These are phyloP conservation scores for Pelargonium australe DNA, from an alignment of 441 rosid species.

Conservation along the genomic window DNA sequence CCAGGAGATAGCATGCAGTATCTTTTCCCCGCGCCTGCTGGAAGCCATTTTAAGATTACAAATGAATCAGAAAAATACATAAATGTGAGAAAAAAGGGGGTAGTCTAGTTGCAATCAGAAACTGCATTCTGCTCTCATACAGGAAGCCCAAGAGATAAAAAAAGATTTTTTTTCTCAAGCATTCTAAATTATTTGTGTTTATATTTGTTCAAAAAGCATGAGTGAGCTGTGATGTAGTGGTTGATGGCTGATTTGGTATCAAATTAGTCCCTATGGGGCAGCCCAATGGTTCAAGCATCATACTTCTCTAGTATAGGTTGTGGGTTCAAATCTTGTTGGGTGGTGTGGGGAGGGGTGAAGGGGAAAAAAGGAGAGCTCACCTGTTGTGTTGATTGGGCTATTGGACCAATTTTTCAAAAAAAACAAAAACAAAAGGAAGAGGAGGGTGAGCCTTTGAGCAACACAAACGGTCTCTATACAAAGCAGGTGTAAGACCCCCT, in stretches of 20 bases:
- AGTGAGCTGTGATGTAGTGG: not conserved
- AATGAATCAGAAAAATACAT: not conserved
- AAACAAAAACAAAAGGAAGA: no score
- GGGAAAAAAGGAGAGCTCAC: no score
- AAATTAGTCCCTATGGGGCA: no score
- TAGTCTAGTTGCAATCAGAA: not conserved
- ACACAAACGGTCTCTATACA: no score
- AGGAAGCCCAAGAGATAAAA: not conserved
- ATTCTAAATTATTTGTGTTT: not conserved
- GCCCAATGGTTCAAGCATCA: no score
- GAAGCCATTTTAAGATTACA: constrained; percentile 1
- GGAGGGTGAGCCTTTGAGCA: no score
- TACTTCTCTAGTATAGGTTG: no score
- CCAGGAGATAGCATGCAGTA: not conserved
- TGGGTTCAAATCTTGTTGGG: no score
- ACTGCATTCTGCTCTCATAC: not conserved
- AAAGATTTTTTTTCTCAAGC: not conserved
- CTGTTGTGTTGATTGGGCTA: no score
- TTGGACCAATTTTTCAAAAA: no score
- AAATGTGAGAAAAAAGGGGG: not conserved
- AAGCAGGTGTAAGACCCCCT: no score
- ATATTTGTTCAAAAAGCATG: not conserved
- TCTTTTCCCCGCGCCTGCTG: not conserved
- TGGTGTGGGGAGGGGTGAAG: no score
- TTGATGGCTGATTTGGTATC: not conserved